Base-by-base conservation (phyloP, 2,329 filamentous ascomycete species). In the Fusarium sp. region DNA sequence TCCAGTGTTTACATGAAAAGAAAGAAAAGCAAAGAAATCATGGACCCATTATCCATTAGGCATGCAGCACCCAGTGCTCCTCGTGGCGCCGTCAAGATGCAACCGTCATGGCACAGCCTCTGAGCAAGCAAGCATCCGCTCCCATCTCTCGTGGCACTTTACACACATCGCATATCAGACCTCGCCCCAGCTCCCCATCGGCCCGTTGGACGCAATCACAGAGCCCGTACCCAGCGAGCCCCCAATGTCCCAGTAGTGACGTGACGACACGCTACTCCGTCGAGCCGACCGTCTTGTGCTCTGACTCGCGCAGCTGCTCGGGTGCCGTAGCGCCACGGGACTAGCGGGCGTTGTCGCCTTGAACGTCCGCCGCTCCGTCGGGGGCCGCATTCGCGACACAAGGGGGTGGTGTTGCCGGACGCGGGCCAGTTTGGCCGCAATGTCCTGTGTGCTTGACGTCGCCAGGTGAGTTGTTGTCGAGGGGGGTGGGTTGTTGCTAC, bases 171-270 rank as follows among this genome's bases (percentile, higher is more conserved):
- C 56, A 69, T 62, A 93, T 82, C 76, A 93, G 29, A 93, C 89
- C 83, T 96, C 94, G 11, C 93, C 93, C 94, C 94, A 96, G 75
- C 89, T 92, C 18, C 93, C 93, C 87, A 93, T 90, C 10, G 89
- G 89, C 1, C 91, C 92, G 42, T 89, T 89, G 57, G 89, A 88
- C 3, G 89, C 90, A 80, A 93, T 90, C 71, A 92, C 86, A 73
- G 92, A 93, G 5, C 93, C 93, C 64, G 93, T 95, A 2, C 93
- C 93, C 27, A 94, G 89, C 76, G 91, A 95, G 7, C 91, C 93
- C 29, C 94, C 94, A 74, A 98, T 90, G 81, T 98, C 95, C 95
- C 95, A 98, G 82, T 97, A 98, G 80, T 97, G 94, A 62, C 94
- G 86, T 54, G 92, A 94, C 52, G 93, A 95, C 37, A 90, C 89